Percentiles rank a stretch among this genome's conserved stretches.
Conservation (phyloP, 164 flowering plant species). For the Chloranthus sessilifolius region DNA sequence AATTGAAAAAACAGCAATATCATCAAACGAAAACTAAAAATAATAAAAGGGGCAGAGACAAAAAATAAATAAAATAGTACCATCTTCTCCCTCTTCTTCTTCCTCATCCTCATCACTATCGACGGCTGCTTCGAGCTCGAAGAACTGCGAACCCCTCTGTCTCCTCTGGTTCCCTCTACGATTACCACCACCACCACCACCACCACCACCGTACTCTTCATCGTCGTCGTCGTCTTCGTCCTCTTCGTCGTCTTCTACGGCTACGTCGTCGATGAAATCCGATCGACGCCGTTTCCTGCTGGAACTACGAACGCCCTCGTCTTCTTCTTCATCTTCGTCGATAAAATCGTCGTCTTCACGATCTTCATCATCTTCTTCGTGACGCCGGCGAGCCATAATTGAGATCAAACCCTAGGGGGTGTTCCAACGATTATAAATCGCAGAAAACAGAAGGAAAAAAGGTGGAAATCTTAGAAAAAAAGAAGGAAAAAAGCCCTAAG, state of each 20-base stretch:
- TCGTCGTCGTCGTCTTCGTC: slow-evolving; percentile 65
- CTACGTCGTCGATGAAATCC: slow-evolving; percentile 63
- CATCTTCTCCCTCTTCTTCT: slow-evolving; percentile 74
- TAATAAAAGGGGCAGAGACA: too few species aligned
- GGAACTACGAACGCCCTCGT: slow-evolving; percentile 19
- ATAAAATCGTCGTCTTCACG: slow-evolving; percentile 36
- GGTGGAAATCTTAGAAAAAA: too few species aligned
- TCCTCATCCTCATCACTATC: slow-evolving; percentile 63
- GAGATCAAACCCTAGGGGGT: too few species aligned
- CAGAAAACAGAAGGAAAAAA: too few species aligned
- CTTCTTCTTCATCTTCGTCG: slow-evolving; percentile 24
- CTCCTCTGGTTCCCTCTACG: slow-evolving; percentile 22
- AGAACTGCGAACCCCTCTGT: slow-evolving; percentile 28
- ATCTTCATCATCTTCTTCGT: slow-evolving; percentile 34
- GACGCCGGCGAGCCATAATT: slow-evolving; percentile 20
- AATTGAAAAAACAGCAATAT: too few species aligned
- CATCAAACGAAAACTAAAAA: too few species aligned
- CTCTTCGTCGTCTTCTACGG: slow-evolving; percentile 72
- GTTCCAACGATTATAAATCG: too few species aligned
- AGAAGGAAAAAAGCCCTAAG: too few species aligned
- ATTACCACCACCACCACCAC: slow-evolving; percentile 13
- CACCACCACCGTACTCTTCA: slow-evolving; percentile 22
- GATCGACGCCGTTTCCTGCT: slow-evolving; percentile 47
- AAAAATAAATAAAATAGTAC: slow-evolving; percentile 16
- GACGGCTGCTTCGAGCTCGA: slow-evolving; percentile 50